Evolutionary conservation across 129 eudicot genomes (phyloP).

Genomic region (Apium graveolens): DNA sequence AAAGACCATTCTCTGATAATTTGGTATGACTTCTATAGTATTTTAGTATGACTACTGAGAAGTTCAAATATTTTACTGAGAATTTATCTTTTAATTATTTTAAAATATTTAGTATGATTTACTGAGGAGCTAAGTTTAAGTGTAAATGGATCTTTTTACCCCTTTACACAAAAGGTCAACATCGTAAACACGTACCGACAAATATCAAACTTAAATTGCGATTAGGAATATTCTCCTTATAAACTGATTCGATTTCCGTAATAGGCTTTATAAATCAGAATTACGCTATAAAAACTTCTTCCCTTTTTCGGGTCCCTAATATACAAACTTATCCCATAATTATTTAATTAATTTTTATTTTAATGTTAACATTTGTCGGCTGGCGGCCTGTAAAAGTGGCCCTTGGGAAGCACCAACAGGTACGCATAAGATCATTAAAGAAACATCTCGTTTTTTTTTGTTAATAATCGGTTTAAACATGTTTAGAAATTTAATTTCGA

Average conservation of each 20-base stretch:
- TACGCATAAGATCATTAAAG: background rate
- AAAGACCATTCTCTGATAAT: too few species aligned
- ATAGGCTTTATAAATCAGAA: background rate
- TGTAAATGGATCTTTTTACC: too few species aligned
- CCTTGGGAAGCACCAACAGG: conserved; percentile 1
- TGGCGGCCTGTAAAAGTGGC: background rate
- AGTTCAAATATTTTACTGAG: too few species aligned
- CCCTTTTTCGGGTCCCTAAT: background rate
- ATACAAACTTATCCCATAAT: background rate
- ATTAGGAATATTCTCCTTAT: background rate
- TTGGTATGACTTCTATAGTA: too few species aligned
- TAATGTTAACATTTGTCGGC: too few species aligned
- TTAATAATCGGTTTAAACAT: background rate
- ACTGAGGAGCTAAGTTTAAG: too few species aligned
- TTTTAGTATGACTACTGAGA: too few species aligned
- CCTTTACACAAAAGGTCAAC: background rate
- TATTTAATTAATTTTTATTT: background rate
- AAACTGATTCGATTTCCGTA: background rate
- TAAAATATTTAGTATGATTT: too few species aligned
- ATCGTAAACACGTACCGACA: background rate
- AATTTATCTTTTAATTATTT: too few species aligned
- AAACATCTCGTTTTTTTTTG: background rate
- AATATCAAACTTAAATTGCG: too few species aligned
- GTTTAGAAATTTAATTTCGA: background rate
- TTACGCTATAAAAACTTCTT: background rate